These are phyloP conservation scores for Diplodia scrobiculata DNA, from an alignment of 2,329 filamentous ascomycete species.

Conservation along the genomic window DNA sequence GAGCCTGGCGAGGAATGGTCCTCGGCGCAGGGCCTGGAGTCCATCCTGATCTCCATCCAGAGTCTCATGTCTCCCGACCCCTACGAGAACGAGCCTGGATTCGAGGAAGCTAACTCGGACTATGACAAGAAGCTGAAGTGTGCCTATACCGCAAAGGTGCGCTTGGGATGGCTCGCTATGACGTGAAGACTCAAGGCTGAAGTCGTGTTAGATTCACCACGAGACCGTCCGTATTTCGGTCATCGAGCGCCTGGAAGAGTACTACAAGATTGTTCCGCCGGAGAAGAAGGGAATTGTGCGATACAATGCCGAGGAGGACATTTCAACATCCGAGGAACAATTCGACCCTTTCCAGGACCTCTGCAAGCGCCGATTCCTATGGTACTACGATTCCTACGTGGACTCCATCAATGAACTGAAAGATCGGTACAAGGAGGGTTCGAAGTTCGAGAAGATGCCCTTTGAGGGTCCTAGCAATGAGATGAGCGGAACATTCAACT, in stretches of 20 bases:
- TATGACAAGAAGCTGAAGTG: slow-evolving; percentile 73
- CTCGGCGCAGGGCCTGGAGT: slow-evolving; percentile 91
- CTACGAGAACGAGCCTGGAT: slow-evolving; percentile 95
- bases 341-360: slow-evolving; percentile 90
- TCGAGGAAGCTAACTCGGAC: slow-evolving; percentile 70
- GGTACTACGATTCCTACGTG: slow-evolving; percentile 92
- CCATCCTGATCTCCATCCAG: slow-evolving; percentile 91
- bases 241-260: slow-evolving; percentile 79
- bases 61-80: slow-evolving; percentile 92
- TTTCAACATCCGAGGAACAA: slow-evolving; percentile 51
- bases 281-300: slow-evolving; percentile 42
- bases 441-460: slow-evolving; percentile 75
- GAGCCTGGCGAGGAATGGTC: slow-evolving; percentile 94
- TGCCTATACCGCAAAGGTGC: slow-evolving; percentile 77
- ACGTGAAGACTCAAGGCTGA: slow-evolving; percentile 1
- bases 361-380: slow-evolving; percentile 87
- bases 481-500: slow-evolving; percentile 88
- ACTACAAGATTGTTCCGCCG: slow-evolving; percentile 62
- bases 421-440: slow-evolving; percentile 63
- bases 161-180: background rate
- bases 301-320: slow-evolving; percentile 56
- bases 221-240: slow-evolving; percentile 86
- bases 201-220: slow-evolving; percentile 72
- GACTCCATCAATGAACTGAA: slow-evolving; percentile 66
- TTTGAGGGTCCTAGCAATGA: slow-evolving; percentile 77